Evolutionary conservation across 2,329 filamentous ascomycete species (phyloP).

Genomic region (Aspergillus bombycis): DNA sequence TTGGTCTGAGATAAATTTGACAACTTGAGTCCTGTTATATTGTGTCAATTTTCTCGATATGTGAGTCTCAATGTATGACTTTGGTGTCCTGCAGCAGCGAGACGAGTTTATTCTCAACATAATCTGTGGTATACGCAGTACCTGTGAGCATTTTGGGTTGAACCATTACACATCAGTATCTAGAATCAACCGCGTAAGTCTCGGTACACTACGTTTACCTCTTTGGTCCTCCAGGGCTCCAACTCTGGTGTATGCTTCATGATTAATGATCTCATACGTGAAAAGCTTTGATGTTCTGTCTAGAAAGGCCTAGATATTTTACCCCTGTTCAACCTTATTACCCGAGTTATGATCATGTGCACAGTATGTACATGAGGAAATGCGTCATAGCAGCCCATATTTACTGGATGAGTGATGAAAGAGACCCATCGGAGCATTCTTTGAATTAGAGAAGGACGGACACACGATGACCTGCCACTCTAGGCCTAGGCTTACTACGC

Average conservation of each 20-base stretch:
- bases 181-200: too few species aligned
- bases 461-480: neutral
- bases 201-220: too few species aligned
- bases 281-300: neutral
- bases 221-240: neutral
- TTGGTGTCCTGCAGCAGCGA: too few species aligned
- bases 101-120: too few species aligned
- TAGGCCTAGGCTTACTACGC: neutral
- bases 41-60: too few species aligned
- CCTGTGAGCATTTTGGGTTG: too few species aligned
- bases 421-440: neutral
- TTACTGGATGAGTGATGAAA: neutral
- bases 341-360: neutral
- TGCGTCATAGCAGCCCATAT: neutral
- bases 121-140: too few species aligned
- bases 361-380: neutral
- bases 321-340: neutral
- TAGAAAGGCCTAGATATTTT: neutral
- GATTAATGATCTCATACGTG: neutral
- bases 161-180: too few species aligned
- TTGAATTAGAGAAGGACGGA: neutral
- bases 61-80: too few species aligned
- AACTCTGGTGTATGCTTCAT: neutral
- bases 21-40: too few species aligned
- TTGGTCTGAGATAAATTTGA: neutral